Evolutionary conservation across 495 filamentous ascomycete species (phyloP).

Genomic region (Aspergillus diversus): DNA sequence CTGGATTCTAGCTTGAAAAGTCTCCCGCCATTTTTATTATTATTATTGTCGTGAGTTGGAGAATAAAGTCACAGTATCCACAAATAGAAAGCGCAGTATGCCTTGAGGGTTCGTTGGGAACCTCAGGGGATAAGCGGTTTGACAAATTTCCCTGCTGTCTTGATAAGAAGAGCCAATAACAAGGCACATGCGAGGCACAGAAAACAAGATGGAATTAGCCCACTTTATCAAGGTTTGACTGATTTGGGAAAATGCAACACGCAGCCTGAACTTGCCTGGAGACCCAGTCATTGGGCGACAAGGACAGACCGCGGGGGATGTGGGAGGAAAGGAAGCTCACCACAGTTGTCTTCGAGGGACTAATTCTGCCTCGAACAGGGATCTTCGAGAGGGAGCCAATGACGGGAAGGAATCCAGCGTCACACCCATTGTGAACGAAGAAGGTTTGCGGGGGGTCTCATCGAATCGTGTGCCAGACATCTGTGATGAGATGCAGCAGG

Average conservation of each 20-base stretch:
- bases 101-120: not conserved
- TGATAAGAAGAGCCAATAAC: constrained; percentile 15
- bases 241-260: constrained; percentile 20
- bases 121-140: constrained; percentile 5
- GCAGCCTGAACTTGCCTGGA: not conserved
- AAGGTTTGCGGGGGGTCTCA: constrained; percentile 18
- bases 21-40: too few relatives aligned
- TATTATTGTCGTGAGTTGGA: too few relatives aligned
- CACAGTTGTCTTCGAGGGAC: not conserved
- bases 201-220: constrained; percentile 10
- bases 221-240: constrained; percentile 12
- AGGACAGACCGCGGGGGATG: not conserved
- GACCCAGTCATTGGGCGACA: not conserved
- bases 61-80: too few relatives aligned
- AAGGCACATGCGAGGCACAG: not conserved
- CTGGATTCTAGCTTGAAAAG: too few relatives aligned
- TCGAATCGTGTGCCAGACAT: constrained; percentile 6
- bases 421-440: not conserved
- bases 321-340: not conserved
- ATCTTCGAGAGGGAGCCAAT: constrained; percentile 13
- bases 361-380: constrained; percentile 6
- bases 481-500: constrained; percentile 21
- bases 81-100: too few relatives aligned
- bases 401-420: not conserved
- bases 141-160: constrained; percentile 15